Base-by-base conservation (phyloP, 345 rosid species). In the Eucalyptus tenuipes region DNA sequence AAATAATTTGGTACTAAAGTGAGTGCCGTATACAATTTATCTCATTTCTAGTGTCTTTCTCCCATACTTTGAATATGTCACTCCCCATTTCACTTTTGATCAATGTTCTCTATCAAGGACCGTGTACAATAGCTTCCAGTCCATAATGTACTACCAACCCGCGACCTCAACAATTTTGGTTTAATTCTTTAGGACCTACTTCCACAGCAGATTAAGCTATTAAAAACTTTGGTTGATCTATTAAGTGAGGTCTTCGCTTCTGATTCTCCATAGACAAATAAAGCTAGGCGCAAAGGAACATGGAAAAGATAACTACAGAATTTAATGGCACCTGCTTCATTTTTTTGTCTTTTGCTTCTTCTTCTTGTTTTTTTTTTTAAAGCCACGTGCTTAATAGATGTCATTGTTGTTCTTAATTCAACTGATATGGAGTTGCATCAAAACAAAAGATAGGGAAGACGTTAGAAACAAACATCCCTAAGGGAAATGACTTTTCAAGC, bases 1-100 rank as follows among this genome's bases (percentile, higher is more conserved):
- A 52, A 52, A 52, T 3, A 0, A 0, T 7, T 50, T 7, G 2
- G 0, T 52, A 52, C 2, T 52, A 52, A 52, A 52, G 55, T 52
- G 4, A 52, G 9, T 0, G 24, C 4, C 4, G 1, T 18, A 17
- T 18, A 52, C 1, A 52, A 52, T 52, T 52, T 52, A 52, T 52
- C 8, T 1, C 55, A 17, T 24, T 52, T 7, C 55, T 52, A 52
- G 2, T 18, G 2, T 18, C 55, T 52, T 52, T 52, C 55, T 52
- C 24, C 10, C 10, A 14, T 64, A 1, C 66, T 59, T 59, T 12
- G 15, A 59, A 59, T 59, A 59, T 59, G 66, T 12, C 66, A 12
- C 15, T 59, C 66, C 7, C 31, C 16, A 3, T 59, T 27, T 59
- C 66, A 59, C 15, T 55, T 59, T 59, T 59, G 66, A 59, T 2